Conservation (phyloP, 148 eudicot genomes). For the Heliosperma pusillum region DNA sequence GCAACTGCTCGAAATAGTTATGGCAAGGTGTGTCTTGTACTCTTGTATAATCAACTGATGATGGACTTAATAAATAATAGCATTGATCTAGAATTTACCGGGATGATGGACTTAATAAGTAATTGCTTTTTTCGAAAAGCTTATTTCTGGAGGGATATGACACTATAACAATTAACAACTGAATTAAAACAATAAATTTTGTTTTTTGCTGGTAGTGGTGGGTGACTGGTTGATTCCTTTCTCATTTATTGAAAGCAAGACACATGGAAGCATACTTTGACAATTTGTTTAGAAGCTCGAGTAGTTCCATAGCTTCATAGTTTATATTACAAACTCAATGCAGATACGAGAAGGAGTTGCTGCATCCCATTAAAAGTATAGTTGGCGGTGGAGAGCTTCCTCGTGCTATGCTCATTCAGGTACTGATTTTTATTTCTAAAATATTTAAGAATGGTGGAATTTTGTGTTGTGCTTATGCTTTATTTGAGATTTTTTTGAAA, state of each 20-base stretch:
- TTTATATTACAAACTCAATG: slow-evolving; percentile 10
- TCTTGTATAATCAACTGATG: slow-evolving; percentile 10
- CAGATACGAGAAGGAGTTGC: slow-evolving; percentile 94
- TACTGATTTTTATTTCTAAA: slow-evolving; percentile 5
- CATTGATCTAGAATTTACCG: background rate
- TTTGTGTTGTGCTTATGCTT: background rate
- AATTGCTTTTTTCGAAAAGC: background rate
- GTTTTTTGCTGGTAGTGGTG: background rate
- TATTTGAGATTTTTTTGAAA: background rate
- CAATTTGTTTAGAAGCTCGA: background rate
- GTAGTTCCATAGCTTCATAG: slow-evolving; percentile 6
- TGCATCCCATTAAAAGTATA: slow-evolving; percentile 79
- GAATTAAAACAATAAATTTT: background rate
- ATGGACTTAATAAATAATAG: background rate
- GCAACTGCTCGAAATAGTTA: slow-evolving; percentile 89
- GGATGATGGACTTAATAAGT: background rate
- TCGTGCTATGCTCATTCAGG: slow-evolving; percentile 96
- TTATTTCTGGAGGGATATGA: background rate
- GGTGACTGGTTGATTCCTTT: background rate
- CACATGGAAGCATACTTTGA: background rate
- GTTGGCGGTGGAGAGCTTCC: slow-evolving; percentile 91
- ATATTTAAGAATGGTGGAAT: background rate
- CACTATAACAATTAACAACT: background rate
- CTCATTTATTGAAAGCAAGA: too few species aligned
- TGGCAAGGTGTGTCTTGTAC: slow-evolving; percentile 54